Percentiles rank a stretch among this genome's conserved stretches.
Evolutionary conservation across 2,329 filamentous ascomycete species (phyloP).

Genomic region (Fusarium torreyae): DNA sequence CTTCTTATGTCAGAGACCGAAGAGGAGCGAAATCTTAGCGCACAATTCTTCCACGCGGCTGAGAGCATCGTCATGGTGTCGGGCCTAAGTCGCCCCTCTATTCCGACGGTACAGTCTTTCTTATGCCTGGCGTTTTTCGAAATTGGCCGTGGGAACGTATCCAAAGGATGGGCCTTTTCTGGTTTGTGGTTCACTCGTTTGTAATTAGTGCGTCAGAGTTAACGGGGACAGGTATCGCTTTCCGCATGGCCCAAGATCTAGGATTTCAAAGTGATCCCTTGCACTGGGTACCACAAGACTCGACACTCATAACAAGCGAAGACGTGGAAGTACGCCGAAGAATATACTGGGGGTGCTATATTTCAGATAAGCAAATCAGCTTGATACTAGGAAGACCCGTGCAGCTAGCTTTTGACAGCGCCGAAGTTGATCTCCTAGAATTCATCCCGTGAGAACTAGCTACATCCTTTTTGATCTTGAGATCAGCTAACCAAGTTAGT

Average conservation of each 20-base stretch:
- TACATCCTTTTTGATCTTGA: accelerated
- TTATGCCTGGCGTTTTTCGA: slow-evolving; percentile 10
- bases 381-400: slow-evolving; percentile 3
- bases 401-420: background rate
- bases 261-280: slow-evolving; percentile 4
- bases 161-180: slow-evolving; percentile 11
- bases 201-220: accelerated
- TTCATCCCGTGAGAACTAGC: background rate
- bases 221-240: background rate
- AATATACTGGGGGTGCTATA: slow-evolving; percentile 14
- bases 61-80: slow-evolving; percentile 16
- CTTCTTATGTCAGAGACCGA: slow-evolving; percentile 9
- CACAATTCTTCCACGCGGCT: background rate
- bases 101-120: background rate
- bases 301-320: slow-evolving; percentile 1
- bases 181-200: background rate
- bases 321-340: slow-evolving; percentile 7
- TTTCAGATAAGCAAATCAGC: slow-evolving; percentile 9
- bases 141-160: slow-evolving; percentile 3
- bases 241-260: slow-evolving; percentile 14
- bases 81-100: background rate
- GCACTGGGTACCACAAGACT: slow-evolving; percentile 10
- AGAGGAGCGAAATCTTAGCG: background rate
- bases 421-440: background rate
- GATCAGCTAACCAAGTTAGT: background rate